Conservation (phyloP, 345 rosid species). For the Populus tremula region DNA sequence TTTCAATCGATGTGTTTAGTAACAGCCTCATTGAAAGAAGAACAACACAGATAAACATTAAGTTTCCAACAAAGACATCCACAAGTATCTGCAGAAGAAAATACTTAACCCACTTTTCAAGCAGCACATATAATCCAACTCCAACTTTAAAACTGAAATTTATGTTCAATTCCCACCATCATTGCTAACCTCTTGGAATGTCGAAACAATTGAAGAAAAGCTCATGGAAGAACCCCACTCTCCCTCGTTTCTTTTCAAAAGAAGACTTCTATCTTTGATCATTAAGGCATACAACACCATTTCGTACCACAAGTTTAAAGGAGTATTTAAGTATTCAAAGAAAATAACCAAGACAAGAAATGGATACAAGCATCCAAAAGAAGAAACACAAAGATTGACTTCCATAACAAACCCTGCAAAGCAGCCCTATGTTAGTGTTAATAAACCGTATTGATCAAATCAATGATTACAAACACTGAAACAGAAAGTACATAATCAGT, state of each 20-base stretch:
- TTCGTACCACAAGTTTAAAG: not conserved
- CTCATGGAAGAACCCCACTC: constrained; percentile 42
- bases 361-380: constrained; percentile 85
- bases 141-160: not conserved
- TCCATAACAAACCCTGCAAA: constrained; percentile 73
- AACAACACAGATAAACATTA: constrained; percentile 48
- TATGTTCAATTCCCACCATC: not conserved
- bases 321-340: constrained; percentile 3
- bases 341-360: constrained; percentile 14
- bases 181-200: constrained; percentile 38
- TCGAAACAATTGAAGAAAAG: constrained; percentile 33
- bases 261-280: constrained; percentile 52
- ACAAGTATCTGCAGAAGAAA: constrained; percentile 44
- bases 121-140: constrained; percentile 5
- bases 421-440: not conserved
- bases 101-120: constrained; percentile 6
- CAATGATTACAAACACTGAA: not conserved
- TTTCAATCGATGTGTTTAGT: constrained; percentile 30
- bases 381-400: constrained; percentile 48
- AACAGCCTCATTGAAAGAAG: constrained; percentile 40
- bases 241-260: constrained; percentile 39
- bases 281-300: constrained; percentile 41
- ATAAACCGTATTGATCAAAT: not conserved
- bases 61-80: constrained; percentile 59
- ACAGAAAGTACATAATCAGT: not conserved